These are phyloP conservation scores for Cryptococcus maquisensis DNA, from an alignment of 1,284 basidiomycete species.

Conservation along the genomic window DNA sequence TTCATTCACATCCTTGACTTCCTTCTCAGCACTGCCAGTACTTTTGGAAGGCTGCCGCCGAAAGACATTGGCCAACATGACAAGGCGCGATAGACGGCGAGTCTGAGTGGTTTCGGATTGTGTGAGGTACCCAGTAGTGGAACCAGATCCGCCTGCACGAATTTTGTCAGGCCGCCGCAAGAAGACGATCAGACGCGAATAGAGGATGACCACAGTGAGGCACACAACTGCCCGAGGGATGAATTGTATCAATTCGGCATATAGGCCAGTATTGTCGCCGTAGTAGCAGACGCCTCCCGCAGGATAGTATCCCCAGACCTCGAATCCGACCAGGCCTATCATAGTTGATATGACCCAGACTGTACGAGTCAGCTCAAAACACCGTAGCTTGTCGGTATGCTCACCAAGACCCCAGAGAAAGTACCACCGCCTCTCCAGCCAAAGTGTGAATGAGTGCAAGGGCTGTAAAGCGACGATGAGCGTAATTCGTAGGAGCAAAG, in stretches of 20 bases:
- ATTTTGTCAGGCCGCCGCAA: slow-evolving; percentile 49
- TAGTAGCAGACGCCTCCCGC: slow-evolving; percentile 46
- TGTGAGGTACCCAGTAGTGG: slow-evolving; percentile 12
- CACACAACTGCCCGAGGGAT: slow-evolving; percentile 47
- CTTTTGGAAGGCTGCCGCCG: neutral
- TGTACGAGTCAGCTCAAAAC: neutral
- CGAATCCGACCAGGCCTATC: slow-evolving; percentile 32
- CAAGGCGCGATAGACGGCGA: neutral
- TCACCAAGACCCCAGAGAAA: slow-evolving; percentile 34
- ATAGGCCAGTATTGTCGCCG: slow-evolving; percentile 38
- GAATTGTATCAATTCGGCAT: slow-evolving; percentile 48
- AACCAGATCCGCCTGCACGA: slow-evolving; percentile 32
- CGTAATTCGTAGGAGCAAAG: neutral
- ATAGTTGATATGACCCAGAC: slow-evolving; percentile 38
- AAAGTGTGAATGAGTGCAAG: slow-evolving; percentile 36
- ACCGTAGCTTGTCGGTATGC: neutral
- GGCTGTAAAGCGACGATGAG: slow-evolving; percentile 27
- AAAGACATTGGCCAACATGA: slow-evolving; percentile 2
- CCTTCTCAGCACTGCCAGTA: no score
- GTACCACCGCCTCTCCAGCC: slow-evolving; percentile 44
- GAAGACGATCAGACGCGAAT: slow-evolving; percentile 48
- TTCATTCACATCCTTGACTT: no score
- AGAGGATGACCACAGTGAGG: slow-evolving; percentile 42
- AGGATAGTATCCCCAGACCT: slow-evolving; percentile 41
- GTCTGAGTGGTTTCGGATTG: slow-evolving; percentile 1